Percentiles rank a stretch among this genome's conserved stretches.
Evolutionary conservation across 1,284 basidiomycete species (phyloP).

Genomic region (Cryptococcus sp.): DNA sequence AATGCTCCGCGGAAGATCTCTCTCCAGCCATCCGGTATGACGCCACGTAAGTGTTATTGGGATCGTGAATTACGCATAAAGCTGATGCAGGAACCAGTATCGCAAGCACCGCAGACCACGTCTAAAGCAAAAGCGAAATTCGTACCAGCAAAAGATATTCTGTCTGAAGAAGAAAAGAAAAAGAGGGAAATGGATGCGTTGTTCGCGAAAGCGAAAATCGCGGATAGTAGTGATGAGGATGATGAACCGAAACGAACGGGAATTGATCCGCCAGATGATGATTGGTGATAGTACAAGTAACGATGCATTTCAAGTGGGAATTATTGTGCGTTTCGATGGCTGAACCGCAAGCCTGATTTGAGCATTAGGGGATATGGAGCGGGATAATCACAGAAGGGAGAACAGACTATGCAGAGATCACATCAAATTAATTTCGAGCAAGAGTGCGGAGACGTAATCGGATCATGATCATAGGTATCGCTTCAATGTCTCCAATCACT

Average conservation of each 20-base stretch:
- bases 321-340: no score
- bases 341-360: no score
- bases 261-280: constrained; percentile 38
- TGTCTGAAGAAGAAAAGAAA: constrained; percentile 42
- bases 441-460: no score
- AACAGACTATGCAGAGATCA: no score
- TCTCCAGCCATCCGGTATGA: constrained; percentile 46
- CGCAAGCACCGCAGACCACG: constrained; percentile 31
- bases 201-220: constrained; percentile 39
- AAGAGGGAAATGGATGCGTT: constrained; percentile 41
- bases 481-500: no score
- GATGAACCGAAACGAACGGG: constrained; percentile 23
- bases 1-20: constrained; percentile 12
- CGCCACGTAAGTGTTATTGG: constrained; percentile 25
- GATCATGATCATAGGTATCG: no score
- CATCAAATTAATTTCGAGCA: no score
- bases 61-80: not conserved
- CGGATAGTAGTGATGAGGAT: constrained; percentile 34
- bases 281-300: constrained; percentile 21
- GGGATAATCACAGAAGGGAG: no score
- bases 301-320: no score
- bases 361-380: no score
- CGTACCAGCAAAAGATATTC: constrained; percentile 34
- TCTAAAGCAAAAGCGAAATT: constrained; percentile 31
- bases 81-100: constrained; percentile 20